Conservation (phyloP, 129 eudicot species). For the Tanacetum coccineum region DNA sequence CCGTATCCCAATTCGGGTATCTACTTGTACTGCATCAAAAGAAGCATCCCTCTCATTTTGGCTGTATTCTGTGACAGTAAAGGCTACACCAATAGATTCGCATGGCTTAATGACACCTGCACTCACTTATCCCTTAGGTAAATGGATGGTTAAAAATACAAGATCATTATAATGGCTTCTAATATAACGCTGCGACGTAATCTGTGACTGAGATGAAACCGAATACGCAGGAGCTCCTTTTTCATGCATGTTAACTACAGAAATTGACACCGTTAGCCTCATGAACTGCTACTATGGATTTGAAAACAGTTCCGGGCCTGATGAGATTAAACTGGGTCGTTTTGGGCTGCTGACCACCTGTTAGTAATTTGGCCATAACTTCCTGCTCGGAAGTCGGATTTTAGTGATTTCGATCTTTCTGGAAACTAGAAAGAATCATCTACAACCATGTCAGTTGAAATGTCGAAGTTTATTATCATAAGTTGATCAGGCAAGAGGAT, state of each 20-base stretch:
- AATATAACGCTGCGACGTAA: background rate
- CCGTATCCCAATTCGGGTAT: background rate
- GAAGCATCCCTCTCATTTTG: background rate
- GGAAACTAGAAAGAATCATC: no score
- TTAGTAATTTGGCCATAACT: no score
- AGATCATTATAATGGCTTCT: background rate
- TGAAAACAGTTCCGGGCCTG: no score
- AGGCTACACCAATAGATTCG: background rate
- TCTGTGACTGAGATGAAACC: no score
- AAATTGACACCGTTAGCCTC: background rate
- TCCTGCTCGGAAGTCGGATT: no score
- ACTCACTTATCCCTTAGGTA: background rate
- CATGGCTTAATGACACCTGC: background rate
- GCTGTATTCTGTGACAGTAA: background rate
- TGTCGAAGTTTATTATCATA: no score
- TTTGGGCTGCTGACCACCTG: no score
- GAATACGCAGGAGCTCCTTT: background rate
- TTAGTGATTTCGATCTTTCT: no score
- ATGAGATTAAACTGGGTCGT: no score
- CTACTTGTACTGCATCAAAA: background rate
- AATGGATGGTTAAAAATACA: background rate
- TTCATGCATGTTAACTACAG: background rate
- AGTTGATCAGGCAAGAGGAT: no score
- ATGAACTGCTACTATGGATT: no score
- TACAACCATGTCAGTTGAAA: no score